phyloP scores from a whole-genome alignment of 441 rosid genomes.

The Populus tomentosa region DNA sequence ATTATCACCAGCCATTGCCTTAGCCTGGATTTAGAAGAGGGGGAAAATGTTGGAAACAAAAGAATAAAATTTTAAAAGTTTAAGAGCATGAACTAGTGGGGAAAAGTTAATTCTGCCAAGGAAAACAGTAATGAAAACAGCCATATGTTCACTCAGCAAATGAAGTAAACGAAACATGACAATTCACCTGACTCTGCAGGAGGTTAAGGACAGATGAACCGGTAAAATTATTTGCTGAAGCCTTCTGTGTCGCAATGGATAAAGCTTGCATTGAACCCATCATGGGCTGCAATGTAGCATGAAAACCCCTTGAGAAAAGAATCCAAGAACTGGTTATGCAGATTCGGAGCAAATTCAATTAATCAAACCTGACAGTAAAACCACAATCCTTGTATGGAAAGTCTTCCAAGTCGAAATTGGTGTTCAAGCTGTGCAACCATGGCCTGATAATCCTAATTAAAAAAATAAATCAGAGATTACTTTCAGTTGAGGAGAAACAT shows the following conservation, averaged over 20 bases:
- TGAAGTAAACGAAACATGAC: background rate
- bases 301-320: slow-evolving; percentile 20
- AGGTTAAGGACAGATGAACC: slow-evolving; percentile 97
- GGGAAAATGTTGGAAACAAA: background rate
- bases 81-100: background rate
- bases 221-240: slow-evolving; percentile 61
- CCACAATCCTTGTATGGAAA: slow-evolving; percentile 96
- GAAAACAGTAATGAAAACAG: slow-evolving; percentile 4
- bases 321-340: background rate
- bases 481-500: background rate
- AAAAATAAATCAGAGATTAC: background rate
- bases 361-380: slow-evolving; percentile 90
- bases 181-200: slow-evolving; percentile 83
- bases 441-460: slow-evolving; percentile 77
- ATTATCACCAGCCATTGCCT: slow-evolving; percentile 96
- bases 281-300: slow-evolving; percentile 59
- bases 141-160: background rate
- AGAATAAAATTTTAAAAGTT: background rate
- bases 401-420: slow-evolving; percentile 94
- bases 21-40: slow-evolving; percentile 48
- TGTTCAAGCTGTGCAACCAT: slow-evolving; percentile 98
- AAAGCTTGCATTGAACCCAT: slow-evolving; percentile 92
- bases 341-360: slow-evolving; percentile 15
- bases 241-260: slow-evolving; percentile 72
- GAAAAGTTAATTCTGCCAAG: background rate